Conservation (phyloP, 345 rosid genomes). For the Rhodamnia rubescens region DNA sequence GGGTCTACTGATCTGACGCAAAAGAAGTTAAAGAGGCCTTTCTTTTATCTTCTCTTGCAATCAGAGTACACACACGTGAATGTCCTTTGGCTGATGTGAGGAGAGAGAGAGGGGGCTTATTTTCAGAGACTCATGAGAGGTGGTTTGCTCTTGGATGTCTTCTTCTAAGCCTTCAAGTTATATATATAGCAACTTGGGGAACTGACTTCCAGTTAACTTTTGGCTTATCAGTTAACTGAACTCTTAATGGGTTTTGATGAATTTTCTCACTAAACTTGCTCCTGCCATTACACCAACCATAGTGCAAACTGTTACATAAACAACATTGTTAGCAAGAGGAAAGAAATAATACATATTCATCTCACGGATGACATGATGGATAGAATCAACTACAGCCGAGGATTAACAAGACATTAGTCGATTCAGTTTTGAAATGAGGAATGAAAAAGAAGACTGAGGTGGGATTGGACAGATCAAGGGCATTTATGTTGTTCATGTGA, state of each 20-base stretch:
- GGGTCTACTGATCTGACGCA: background rate
- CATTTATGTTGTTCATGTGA: background rate
- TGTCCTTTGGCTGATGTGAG: constrained; percentile 40
- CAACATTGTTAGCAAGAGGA: background rate
- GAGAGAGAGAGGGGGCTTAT: background rate
- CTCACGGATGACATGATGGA: background rate
- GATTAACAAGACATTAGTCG: background rate
- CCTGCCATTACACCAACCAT: background rate
- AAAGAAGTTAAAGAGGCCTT: background rate
- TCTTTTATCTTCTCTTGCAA: constrained; percentile 16
- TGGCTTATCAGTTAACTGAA: background rate
- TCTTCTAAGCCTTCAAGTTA: background rate
- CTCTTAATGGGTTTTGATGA: background rate
- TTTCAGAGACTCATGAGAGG: background rate
- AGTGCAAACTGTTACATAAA: background rate
- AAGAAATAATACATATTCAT: background rate
- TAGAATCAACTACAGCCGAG: background rate
- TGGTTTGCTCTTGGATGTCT: background rate
- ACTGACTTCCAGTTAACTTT: background rate
- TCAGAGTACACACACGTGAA: constrained; percentile 56
- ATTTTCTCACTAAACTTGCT: background rate
- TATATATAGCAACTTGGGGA: background rate
- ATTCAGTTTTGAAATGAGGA: background rate
- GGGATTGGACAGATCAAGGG: background rate
- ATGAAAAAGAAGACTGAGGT: background rate